These are phyloP conservation scores for Pseudodiploospora longispora DNA, from an alignment of 2,329 filamentous ascomycete genomes.

Conservation along the genomic window DNA sequence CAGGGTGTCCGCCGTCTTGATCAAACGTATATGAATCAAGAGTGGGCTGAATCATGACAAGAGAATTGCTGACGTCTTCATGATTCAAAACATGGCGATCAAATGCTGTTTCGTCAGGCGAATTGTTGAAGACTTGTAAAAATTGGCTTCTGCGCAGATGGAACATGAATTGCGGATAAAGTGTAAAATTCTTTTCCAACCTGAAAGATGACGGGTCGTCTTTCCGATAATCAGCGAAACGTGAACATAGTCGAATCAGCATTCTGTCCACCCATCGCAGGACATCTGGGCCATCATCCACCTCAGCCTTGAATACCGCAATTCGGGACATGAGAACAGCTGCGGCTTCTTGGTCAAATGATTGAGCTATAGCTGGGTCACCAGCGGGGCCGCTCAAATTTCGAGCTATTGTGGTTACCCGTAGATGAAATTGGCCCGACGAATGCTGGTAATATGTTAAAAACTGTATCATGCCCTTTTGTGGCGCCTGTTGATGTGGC, in stretches of 20 bases:
- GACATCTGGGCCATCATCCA: conserved; percentile 97
- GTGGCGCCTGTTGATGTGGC: conserved; percentile 74
- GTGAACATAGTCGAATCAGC: conserved; percentile 91
- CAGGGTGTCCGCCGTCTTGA: conserved; percentile 83
- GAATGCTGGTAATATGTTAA: conserved; percentile 98
- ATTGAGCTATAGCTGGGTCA: conserved; percentile 90
- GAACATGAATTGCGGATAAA: conserved; percentile 99
- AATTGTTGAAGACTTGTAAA: conserved; percentile 98
- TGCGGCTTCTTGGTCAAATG: conserved; percentile 95
- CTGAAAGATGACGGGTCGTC: conserved; percentile 96
- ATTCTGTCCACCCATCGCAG: conserved; percentile 97
- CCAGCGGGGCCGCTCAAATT: conserved; percentile 89
- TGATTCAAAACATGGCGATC: conserved; percentile 95
- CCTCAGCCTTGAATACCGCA: conserved; percentile 96
- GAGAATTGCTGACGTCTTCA: conserved; percentile 91
- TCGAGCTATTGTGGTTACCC: conserved; percentile 87
- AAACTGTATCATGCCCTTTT: conserved; percentile 96
- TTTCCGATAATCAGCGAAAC: conserved; percentile 96
- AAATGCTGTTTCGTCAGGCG: conserved; percentile 97
- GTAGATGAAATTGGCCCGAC: conserved; percentile 89
- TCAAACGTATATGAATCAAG: conserved; percentile 96
- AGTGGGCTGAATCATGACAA: conserved; percentile 98
- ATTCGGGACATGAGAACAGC: conserved; percentile 99
- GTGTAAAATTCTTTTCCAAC: conserved; percentile 95
- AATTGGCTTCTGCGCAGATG: conserved; percentile 95